Evolutionary conservation across 1,284 basidiomycete species (phyloP).

Genomic region (Cutaneotrichosporon cavernicola): DNA sequence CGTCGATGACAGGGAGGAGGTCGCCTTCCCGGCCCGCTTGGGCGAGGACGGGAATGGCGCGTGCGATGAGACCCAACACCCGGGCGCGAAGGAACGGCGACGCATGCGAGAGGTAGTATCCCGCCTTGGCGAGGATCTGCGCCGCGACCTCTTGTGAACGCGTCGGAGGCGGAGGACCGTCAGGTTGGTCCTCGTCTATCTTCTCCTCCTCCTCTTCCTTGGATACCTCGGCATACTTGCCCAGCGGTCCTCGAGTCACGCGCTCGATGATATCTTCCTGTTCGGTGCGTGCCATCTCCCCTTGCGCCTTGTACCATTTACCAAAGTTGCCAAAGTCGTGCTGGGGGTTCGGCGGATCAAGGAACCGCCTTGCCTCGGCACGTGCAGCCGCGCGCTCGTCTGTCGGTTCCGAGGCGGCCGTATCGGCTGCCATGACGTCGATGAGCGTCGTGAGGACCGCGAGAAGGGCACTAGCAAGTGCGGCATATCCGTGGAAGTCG

Average conservation of each 20-base stretch:
- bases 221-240: conserved; percentile 4
- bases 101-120: conserved; percentile 85
- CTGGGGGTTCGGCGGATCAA: conserved; percentile 40
- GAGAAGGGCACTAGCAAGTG: conserved; percentile 52
- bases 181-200: conserved; percentile 21
- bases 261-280: conserved; percentile 61
- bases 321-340: conserved; percentile 57
- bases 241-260: conserved; percentile 58
- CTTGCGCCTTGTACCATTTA: conserved; percentile 64
- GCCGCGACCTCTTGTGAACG: conserved; percentile 71
- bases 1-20: conserved; percentile 76
- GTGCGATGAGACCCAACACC: conserved; percentile 70
- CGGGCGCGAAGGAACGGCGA: conserved; percentile 78
- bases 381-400: conserved; percentile 32
- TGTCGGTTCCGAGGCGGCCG: conserved; percentile 54
- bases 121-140: conserved; percentile 76
- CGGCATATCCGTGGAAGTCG: conserved; percentile 83
- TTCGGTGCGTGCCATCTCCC: conserved; percentile 44
- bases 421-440: conserved; percentile 73
- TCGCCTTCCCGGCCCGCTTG: conserved; percentile 59
- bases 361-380: conserved; percentile 49
- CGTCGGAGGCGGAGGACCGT: conserved; percentile 60
- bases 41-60: conserved; percentile 71
- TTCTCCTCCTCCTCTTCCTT: conserved; percentile 24
- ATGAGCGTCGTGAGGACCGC: conserved; percentile 79